Conservation (phyloP, 345 rosid genomes). For the Clausena lansium region DNA sequence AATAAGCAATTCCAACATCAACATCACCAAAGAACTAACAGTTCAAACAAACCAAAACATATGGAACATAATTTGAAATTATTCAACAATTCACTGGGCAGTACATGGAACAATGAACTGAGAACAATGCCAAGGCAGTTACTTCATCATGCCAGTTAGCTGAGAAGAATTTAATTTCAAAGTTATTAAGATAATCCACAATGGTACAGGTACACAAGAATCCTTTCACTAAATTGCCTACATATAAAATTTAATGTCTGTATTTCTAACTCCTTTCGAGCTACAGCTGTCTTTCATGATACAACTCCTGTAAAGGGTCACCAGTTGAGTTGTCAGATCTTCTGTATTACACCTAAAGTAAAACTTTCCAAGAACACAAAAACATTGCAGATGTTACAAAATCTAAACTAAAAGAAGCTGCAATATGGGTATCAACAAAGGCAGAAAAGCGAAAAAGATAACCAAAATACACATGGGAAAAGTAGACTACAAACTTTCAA, state of each 20-base stretch:
- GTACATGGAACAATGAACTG: neutral
- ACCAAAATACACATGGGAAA: neutral
- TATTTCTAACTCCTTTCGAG: slow-evolving; percentile 34
- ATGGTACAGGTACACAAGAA: slow-evolving; percentile 37
- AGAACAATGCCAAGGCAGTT: neutral
- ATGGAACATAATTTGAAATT: neutral
- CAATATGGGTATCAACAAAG: slow-evolving; percentile 22
- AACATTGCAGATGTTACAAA: slow-evolving; percentile 18
- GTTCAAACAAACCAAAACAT: neutral
- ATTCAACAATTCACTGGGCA: slow-evolving; percentile 14
- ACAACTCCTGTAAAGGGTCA: slow-evolving; percentile 21
- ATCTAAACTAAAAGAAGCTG: slow-evolving; percentile 21
- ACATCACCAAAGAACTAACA: neutral
- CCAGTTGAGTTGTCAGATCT: slow-evolving; percentile 24
- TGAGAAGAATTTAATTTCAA: slow-evolving; percentile 19
- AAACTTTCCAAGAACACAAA: slow-evolving; percentile 27
- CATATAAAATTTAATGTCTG: slow-evolving; percentile 28
- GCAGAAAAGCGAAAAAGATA: neutral
- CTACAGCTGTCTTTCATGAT: slow-evolving; percentile 30
- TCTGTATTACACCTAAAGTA: slow-evolving; percentile 27
- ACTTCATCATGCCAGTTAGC: slow-evolving; percentile 8
- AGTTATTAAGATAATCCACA: slow-evolving; percentile 24
- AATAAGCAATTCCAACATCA: neutral
- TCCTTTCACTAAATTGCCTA: slow-evolving; percentile 30
- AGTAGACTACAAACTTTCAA: slow-evolving; percentile 16